Conservation (phyloP, 2,329 filamentous ascomycete species). For the Parafenestella ontariensis region DNA sequence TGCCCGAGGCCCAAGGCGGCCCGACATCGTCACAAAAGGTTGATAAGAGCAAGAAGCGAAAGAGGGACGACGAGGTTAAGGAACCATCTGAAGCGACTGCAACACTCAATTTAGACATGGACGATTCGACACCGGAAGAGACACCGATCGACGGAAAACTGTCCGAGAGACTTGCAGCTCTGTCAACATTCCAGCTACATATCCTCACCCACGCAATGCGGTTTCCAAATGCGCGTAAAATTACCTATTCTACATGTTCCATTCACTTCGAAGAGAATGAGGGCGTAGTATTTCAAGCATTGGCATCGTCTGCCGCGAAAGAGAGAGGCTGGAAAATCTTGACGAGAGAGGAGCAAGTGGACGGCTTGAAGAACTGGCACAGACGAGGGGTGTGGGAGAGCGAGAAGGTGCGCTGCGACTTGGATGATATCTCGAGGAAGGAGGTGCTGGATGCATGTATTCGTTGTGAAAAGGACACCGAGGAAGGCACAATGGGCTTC, state of each 20-base stretch:
- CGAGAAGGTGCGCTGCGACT: slow-evolving; percentile 48
- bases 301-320: slow-evolving; percentile 71
- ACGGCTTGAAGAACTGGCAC: slow-evolving; percentile 79
- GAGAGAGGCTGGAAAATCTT: slow-evolving; percentile 80
- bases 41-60: slow-evolving; percentile 42
- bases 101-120: slow-evolving; percentile 32
- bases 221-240: slow-evolving; percentile 71
- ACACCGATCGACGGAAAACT: slow-evolving; percentile 42
- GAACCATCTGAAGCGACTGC: slow-evolving; percentile 10
- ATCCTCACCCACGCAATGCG: slow-evolving; percentile 83
- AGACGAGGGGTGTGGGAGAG: slow-evolving; percentile 60
- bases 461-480: slow-evolving; percentile 80
- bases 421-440: slow-evolving; percentile 35
- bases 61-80: slow-evolving; percentile 25
- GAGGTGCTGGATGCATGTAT: slow-evolving; percentile 76
- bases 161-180: slow-evolving; percentile 68
- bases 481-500: slow-evolving; percentile 89
- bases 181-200: slow-evolving; percentile 82
- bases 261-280: slow-evolving; percentile 90
- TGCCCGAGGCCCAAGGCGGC: slow-evolving; percentile 51
- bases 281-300: slow-evolving; percentile 74
- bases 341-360: slow-evolving; percentile 73
- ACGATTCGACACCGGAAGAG: slow-evolving; percentile 49
- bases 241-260: slow-evolving; percentile 95
- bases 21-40: slow-evolving; percentile 29